Percentiles rank a stretch among this genome's conserved stretches.
These are phyloP conservation scores for Gracilaria vermiculophylla DNA, from an alignment of 23 red algal species.

Conservation along the genomic window DNA sequence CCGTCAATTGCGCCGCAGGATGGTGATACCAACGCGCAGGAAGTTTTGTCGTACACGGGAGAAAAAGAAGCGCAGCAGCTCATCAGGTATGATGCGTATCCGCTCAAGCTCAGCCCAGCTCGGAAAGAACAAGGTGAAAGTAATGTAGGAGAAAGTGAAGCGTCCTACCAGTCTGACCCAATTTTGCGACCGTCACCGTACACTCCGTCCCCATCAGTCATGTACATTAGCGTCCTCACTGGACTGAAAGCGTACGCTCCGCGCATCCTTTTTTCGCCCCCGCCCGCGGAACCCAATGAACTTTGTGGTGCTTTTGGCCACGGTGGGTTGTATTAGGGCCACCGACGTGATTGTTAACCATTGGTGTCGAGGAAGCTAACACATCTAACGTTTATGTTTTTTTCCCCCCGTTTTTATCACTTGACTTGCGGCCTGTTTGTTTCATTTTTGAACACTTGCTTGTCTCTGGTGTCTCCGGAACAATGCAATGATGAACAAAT, in stretches of 20 bases:
- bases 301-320: not conserved
- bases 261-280: not conserved
- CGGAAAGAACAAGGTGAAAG: not conserved
- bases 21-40: not conserved
- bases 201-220: constrained; percentile 15
- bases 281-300: not conserved
- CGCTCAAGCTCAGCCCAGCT: not conserved
- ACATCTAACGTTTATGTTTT: not conserved
- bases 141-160: constrained; percentile 4
- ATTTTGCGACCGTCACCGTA: constrained; percentile 50
- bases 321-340: too few species aligned
- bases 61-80: not conserved
- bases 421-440: not conserved
- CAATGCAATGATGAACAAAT: not conserved
- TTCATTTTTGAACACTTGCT: not conserved
- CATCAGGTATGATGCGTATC: not conserved
- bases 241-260: constrained; percentile 51
- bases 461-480: not conserved
- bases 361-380: not conserved
- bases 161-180: not conserved
- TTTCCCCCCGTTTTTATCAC: not conserved
- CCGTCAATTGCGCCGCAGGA: constrained; percentile 12
- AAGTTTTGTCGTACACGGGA: not conserved
- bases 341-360: too few species aligned
- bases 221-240: constrained; percentile 38